Evolutionary conservation across 2,329 filamentous ascomycete genomes (phyloP).

Genomic region (Alternaria triticina): DNA sequence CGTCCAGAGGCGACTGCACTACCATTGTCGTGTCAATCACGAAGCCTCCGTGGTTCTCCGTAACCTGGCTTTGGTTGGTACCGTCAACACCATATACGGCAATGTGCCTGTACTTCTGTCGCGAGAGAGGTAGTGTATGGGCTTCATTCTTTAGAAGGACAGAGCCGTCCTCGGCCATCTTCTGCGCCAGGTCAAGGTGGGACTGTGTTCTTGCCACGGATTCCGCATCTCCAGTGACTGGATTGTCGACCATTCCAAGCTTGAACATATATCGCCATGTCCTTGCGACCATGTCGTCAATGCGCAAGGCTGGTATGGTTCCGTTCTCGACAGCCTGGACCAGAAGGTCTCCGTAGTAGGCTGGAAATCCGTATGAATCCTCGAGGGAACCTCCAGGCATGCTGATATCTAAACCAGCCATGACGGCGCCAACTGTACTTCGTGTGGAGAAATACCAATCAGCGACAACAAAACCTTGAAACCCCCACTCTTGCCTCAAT

Average conservation of each 20-base stretch:
- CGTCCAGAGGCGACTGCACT: not conserved
- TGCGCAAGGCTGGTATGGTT: not conserved
- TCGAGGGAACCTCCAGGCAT: constrained; percentile 7
- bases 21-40: not conserved
- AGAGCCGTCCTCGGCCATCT: not conserved
- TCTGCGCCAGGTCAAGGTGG: not conserved
- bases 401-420: constrained; percentile 9
- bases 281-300: not conserved
- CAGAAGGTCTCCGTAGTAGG: not conserved
- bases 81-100: not conserved
- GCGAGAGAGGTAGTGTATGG: not conserved
- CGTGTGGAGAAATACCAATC: constrained; percentile 48
- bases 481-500: constrained; percentile 52
- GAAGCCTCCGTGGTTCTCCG: not conserved
- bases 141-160: not conserved
- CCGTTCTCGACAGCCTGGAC: not conserved
- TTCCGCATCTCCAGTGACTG: not conserved
- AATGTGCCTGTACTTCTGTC: not conserved
- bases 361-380: constrained; percentile 3
- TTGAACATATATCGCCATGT: not conserved
- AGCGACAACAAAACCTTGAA: constrained; percentile 53
- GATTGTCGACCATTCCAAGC: not conserved
- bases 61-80: not conserved
- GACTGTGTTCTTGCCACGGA: not conserved
- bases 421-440: not conserved